Evolutionary conservation across 768 basidiomycete species (phyloP), one percentile per base, ranked within the genome.

Genomic region (Suillus occidentalis): DNA sequence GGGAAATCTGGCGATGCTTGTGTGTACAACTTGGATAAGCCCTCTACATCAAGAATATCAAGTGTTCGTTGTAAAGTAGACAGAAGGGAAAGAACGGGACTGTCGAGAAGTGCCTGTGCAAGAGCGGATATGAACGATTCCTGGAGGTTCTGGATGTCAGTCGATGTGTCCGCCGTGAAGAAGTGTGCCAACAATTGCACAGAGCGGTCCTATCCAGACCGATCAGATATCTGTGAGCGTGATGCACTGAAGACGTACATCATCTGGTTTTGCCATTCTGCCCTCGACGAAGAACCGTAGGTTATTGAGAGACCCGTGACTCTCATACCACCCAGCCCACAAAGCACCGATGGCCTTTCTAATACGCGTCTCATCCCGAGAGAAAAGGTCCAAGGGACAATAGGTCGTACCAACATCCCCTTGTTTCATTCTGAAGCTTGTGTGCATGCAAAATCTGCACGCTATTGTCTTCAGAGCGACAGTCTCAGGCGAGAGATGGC

Each of bases 361-460:
- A 37, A 93, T 74, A 10, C 95, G 86, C n/a, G 42, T 61, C 58
- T 82, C 76, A 28, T 93, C 84, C 2, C 82, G 80, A 18, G 95
- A 96, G 75, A 87, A 98, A 25, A 99, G 80, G 77, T 99, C 97
- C 63, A 99, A 79, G 4, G 97, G 96, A 74, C 95, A 96, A 75
- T 94, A 99, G 12, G 66, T 67, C 7, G 78, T 77, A 20, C 81
- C 72, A 28, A 79, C 73, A 59, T 70, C 68, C 36, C 66, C 62
- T 39, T 78, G 71, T 40, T 73, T 69, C 28, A 74, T 71, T 72
- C 81, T 87, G 71, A 88, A 72, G 65, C 85, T 81, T 2, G 87
- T 81, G 75, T 98, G 94, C 90, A 98, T 92, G 74, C 94, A 95
- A 75, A 94, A 96, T 67, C 97, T 85, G 79, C 95, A 97, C 18